Percentiles rank a stretch among this genome's conserved stretches.
Evolutionary conservation across 2,329 filamentous ascomycete species (phyloP).

Genomic region (Penicillium digitatum): DNA sequence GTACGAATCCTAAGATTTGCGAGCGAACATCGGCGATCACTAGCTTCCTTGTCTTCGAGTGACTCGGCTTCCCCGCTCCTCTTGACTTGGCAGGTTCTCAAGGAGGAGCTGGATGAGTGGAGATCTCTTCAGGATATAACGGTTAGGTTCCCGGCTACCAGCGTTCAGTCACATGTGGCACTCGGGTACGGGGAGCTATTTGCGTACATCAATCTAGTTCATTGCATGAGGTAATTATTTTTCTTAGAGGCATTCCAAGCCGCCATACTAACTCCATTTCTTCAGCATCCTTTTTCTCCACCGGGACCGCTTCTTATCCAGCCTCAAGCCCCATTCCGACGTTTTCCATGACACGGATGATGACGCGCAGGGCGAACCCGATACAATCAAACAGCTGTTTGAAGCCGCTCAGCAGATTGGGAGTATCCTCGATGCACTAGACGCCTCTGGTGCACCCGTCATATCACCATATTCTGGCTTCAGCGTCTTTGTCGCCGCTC

Average conservation of each 20-base stretch:
- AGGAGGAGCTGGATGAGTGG: conserved; percentile 36
- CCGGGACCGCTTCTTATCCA: conserved; percentile 34
- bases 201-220: conserved; percentile 38
- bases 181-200: conserved; percentile 37
- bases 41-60: conserved; percentile 18
- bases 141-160: conserved; percentile 33
- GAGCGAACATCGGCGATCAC: conserved; percentile 34
- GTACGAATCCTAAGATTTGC: conserved; percentile 37
- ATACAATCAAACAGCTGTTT: conserved; percentile 32
- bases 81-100: conserved; percentile 30
- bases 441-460: conserved; percentile 31
- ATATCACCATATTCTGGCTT: conserved; percentile 39
- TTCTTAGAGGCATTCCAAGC: no score
- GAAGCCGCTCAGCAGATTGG: conserved; percentile 34
- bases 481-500: conserved; percentile 37
- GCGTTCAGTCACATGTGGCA: conserved; percentile 34
- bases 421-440: conserved; percentile 29
- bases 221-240: conserved; percentile 34
- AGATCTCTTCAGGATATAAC: conserved; percentile 33
- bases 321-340: conserved; percentile 26
- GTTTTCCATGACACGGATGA: conserved; percentile 20
- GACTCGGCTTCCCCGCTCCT: conserved; percentile 18
- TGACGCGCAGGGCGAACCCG: conserved; percentile 15
- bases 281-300: conserved; percentile 34
- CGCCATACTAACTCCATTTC: neutral